Evolutionary conservation across 148 eudicot species (phyloP), one percentile per base, ranked within the genome.

Genomic region (Bassia scoparia): DNA sequence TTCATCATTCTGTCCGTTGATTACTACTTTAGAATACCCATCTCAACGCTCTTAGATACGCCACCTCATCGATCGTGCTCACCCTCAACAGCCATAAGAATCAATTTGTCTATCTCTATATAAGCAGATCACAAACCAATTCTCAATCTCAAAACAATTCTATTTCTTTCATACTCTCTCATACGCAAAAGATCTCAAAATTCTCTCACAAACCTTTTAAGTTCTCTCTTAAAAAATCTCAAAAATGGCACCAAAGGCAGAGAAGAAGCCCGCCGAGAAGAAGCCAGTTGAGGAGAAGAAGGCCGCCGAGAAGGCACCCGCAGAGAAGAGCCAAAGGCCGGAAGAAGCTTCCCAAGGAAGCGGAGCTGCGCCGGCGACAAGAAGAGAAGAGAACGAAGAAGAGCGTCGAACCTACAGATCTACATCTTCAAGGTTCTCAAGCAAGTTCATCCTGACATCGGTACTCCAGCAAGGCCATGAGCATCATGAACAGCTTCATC

Each of bases 381-480:
- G 86, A 85, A 85, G n/a, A 83, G 86, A 85, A 85, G 86, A 70
- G n/a, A 43, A 20, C 63, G 56, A 86, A 86, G 80, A 86, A 86
- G 78, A 86, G 81, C 80, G 83, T 83, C 0, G 86, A 58, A 86
- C 89, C 0, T 86, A 86, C 86, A 86, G 86, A 86, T 86, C 83
- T 86, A 86, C 76, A 86, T 86, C 79, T n/a, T 85, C 82, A 85
- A 85, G 81, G 88, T 82, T 27, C 49, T 85, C 66, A 85, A 85
- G 63, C 88, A 85, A 27, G 89, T 86, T 1, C 89, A 86, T 14
- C 89, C 88, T 3, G 86, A 86, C 48, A 86, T 86, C 23, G 88
- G 88, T 2, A 86, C 52, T 86, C 88, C 0, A 83, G 86, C 81
- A 86, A 86, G 73, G 88, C 88, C 23, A 85, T 85, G 86, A n/a